Evolutionary conservation across 371 early-diverging fungal genomes (phyloP), one percentile per base, ranked within the genome.

Genomic region (Capillidium rhysosporum): DNA sequence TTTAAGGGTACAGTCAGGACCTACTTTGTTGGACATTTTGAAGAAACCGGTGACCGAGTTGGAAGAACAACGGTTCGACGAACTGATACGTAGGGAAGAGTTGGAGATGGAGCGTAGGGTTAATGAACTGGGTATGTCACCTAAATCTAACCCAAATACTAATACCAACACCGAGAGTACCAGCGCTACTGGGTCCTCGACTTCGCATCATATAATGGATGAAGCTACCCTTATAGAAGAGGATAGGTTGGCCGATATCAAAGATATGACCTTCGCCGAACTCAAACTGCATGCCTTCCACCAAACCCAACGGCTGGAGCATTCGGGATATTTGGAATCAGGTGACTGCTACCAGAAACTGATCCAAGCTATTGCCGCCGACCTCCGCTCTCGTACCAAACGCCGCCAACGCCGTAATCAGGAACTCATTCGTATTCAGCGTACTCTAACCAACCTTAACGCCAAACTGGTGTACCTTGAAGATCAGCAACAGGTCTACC

Each of bases 341-440:
- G 59, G 67, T 55, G 68, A 68, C 46, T 63, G 66, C 21, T 92
- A 90, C 64, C 93, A 93, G 65, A 83, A 80, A 28, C 77, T 97
- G 69, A 71, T 97, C 46, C 90, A 86, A 56, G 69, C 84, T 48
- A 90, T 97, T 60, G 95, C 89, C 0, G 70, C 70, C 49, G 93
- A 94, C 60, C 89, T 98, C 66, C 78, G 92, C 23, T 89, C 84
- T 54, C 92, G 92, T 66, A 84, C 89, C 57, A 69, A 82, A 16
- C 77, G 92, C 8, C 78, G 95, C 28, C 63, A 75, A 29, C 79
- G 83, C 57, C 73, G 92, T 18, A 70, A 77, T 4, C 61, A 66
- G 0, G 96, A 96, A 58, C 59, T 89, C 41, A 58, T 64, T n/a
- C 71, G 77, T 30, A 73, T 93, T 49, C 70, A 74, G 41, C 70